Evolutionary conservation across 1,139 yeast genomes (phyloP).

Genomic region (Torulaspora pretoriensis): DNA sequence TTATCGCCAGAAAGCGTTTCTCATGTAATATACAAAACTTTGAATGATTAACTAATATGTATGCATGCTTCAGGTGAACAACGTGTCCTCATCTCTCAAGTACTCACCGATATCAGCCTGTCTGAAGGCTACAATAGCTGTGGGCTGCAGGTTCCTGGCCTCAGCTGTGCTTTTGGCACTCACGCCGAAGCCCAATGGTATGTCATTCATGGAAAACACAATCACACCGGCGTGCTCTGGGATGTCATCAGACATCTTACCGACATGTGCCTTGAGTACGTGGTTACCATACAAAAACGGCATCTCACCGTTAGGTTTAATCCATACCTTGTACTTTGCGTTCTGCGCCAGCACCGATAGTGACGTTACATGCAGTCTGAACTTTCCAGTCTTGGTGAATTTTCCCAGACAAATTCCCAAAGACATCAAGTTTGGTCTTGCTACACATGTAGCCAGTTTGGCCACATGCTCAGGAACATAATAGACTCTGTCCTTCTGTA

Average conservation of each 20-base stretch:
- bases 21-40: slow-evolving; percentile 15
- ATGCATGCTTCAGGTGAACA: slow-evolving; percentile 57
- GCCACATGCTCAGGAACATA: slow-evolving; percentile 83
- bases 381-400: slow-evolving; percentile 96
- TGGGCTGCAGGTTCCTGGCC: slow-evolving; percentile 83
- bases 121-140: slow-evolving; percentile 90
- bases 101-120: slow-evolving; percentile 98
- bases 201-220: slow-evolving; percentile 85
- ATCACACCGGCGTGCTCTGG: slow-evolving; percentile 98
- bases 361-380: slow-evolving; percentile 91
- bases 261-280: slow-evolving; percentile 92
- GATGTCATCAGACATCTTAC: slow-evolving; percentile 93
- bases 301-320: slow-evolving; percentile 97
- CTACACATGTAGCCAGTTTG: slow-evolving; percentile 81
- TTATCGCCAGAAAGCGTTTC: slow-evolving; percentile 4
- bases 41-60: neutral
- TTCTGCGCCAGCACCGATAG: slow-evolving; percentile 75
- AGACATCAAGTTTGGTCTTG: slow-evolving; percentile 86
- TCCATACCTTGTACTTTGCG: slow-evolving; percentile 94
- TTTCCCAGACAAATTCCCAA: slow-evolving; percentile 92
- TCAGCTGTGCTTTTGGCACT: slow-evolving; percentile 91
- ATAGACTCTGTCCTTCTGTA: slow-evolving; percentile 94
- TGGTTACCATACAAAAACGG: slow-evolving; percentile 96
- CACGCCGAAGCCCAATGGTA: slow-evolving; percentile 94
- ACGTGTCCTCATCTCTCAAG: slow-evolving; percentile 94